Conservation (phyloP, 495 filamentous ascomycete genomes). For the Cryomyces minteri region DNA sequence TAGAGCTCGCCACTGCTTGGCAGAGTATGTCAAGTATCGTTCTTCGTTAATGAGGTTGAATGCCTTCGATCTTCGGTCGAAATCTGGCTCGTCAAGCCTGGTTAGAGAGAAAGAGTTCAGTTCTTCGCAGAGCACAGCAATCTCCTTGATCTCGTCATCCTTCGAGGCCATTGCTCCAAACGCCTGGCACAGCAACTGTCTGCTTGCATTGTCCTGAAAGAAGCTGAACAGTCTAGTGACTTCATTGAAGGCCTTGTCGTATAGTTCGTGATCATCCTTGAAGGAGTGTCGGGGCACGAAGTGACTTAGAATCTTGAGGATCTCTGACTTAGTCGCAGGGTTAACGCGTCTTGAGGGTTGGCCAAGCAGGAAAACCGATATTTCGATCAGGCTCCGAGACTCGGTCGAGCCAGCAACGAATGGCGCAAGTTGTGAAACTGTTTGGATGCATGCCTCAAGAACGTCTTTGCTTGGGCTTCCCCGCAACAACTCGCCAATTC, state of each 20-base stretch:
- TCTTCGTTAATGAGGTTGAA: constrained; percentile 54
- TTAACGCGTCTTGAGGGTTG: constrained; percentile 67
- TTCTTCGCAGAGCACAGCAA: constrained; percentile 54
- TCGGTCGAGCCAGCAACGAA: constrained; percentile 51
- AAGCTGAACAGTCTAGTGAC: constrained; percentile 60
- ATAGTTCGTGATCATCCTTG: constrained; percentile 22
- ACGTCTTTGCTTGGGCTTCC: constrained; percentile 45
- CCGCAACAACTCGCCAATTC: constrained; percentile 44
- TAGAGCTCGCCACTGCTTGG: constrained; percentile 80
- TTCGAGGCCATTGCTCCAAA: constrained; percentile 46
- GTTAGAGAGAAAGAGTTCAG: constrained; percentile 57
- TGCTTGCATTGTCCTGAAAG: constrained; percentile 61
- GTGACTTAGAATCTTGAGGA: constrained; percentile 42
- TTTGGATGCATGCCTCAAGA: constrained; percentile 58
- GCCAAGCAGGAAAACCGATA: constrained; percentile 60
- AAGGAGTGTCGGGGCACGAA: constrained; percentile 14
- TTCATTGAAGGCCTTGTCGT: constrained; percentile 30
- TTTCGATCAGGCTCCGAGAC: constrained; percentile 52
- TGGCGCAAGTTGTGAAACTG: constrained; percentile 54
- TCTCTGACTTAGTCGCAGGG: constrained; percentile 62
- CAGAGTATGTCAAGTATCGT: constrained; percentile 30
- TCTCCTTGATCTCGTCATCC: constrained; percentile 37
- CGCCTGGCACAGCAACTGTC: constrained; percentile 52
- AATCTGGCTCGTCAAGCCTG: constrained; percentile 69
- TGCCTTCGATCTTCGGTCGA: constrained; percentile 57